Conservation (phyloP, 2,329 filamentous ascomycete genomes). For the Ceratocystis destructans region DNA sequence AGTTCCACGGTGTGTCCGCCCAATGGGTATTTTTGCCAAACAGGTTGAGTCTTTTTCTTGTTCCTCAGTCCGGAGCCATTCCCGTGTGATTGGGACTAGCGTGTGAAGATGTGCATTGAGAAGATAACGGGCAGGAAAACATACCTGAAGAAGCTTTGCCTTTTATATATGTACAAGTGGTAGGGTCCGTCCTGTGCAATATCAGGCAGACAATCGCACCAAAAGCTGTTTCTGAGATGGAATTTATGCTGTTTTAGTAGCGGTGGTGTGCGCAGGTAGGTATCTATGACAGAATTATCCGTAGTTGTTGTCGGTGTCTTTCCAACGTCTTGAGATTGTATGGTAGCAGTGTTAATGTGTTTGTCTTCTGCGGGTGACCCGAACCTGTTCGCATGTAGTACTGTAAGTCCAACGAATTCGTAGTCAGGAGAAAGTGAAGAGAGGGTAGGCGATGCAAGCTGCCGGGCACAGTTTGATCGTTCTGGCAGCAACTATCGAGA, state of each 20-base stretch:
- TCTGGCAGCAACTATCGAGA: neutral
- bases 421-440: constrained; percentile 21
- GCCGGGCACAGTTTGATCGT: neutral
- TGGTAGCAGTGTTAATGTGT: neutral
- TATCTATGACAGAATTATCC: neutral
- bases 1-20: neutral
- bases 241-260: neutral
- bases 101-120: neutral
- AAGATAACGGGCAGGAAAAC: neutral
- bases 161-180: neutral
- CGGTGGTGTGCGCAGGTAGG: neutral
- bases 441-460: neutral
- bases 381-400: constrained; percentile 31
- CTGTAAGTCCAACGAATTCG: constrained; percentile 23
- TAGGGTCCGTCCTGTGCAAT: neutral
- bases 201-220: neutral
- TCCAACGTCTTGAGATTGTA: neutral
- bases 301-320: neutral
- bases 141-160: neutral
- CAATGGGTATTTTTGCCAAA: neutral
- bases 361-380: constrained; percentile 30
- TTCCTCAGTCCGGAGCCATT: neutral
- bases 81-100: neutral
- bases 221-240: neutral
- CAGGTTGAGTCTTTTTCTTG: neutral